phyloP scores from a whole-genome alignment of 192 early-diverging fungal species.

The Pilaira anomala region DNA sequence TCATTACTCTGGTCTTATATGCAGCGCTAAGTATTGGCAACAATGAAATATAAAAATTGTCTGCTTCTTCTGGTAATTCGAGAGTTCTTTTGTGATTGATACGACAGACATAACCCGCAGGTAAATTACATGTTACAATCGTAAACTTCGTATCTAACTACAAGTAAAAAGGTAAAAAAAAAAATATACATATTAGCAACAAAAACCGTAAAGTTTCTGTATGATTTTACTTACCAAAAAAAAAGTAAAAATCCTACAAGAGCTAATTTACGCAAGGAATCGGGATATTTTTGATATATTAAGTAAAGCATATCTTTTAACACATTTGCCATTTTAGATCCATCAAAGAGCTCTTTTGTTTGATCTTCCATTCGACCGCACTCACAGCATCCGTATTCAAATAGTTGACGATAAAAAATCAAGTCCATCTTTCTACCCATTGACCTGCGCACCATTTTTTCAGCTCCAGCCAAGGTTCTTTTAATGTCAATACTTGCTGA shows the following conservation, averaged over 20 bases:
- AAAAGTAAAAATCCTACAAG: conserved; percentile 8
- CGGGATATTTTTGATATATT: conserved; percentile 12
- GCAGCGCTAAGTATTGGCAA: not conserved
- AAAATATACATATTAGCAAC: conserved; percentile 12
- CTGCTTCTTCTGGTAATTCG: conserved; percentile 5
- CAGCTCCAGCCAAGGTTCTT: conserved; percentile 11
- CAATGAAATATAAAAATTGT: not conserved
- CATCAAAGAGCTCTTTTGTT: conserved; percentile 12
- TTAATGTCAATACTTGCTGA: conserved; percentile 3
- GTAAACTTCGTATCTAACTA: conserved; percentile 16
- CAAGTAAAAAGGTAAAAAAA: conserved; percentile 3
- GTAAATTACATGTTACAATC: conserved; percentile 3
- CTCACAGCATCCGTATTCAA: conserved; percentile 16
- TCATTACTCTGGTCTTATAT: no score
- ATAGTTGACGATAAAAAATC: conserved; percentile 8
- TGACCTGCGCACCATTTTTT: conserved; percentile 9
- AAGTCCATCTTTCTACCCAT: conserved; percentile 13
- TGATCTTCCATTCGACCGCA: conserved; percentile 13
- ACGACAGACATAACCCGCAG: conserved; percentile 2
- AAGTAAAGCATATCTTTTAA: conserved; percentile 14
- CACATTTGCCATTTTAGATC: conserved; percentile 14
- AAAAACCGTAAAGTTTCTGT: conserved; percentile 11
- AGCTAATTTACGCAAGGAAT: conserved; percentile 5
- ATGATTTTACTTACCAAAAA: conserved; percentile 18
- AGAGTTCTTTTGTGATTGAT: conserved; percentile 5